phyloP scores from a whole-genome alignment of 345 rosid species.

The Mallotus nudiflorus region DNA sequence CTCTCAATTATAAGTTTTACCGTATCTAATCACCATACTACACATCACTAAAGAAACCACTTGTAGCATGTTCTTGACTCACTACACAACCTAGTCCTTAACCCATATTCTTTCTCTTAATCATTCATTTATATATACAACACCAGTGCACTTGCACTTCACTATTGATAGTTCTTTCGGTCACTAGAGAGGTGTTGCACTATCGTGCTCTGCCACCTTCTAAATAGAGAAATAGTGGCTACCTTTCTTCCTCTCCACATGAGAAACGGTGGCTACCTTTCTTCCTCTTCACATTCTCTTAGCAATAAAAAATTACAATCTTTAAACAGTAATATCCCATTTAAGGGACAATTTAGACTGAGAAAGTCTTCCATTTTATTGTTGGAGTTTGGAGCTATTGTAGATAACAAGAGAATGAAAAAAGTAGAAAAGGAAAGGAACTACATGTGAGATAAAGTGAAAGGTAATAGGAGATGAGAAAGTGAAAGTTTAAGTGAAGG shows the following conservation, averaged over 20 bases:
- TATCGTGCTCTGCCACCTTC: constrained; percentile 24
- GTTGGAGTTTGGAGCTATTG: constrained; percentile 48
- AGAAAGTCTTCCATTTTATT: not conserved
- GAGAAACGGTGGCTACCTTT: no score
- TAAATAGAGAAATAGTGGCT: constrained; percentile 20
- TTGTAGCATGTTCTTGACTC: constrained; percentile 67
- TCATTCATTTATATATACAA: not conserved
- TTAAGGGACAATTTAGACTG: constrained; percentile 11
- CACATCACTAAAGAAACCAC: constrained; percentile 65
- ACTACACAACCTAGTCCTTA: constrained; percentile 83
- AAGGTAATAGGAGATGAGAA: no score
- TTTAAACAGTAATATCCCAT: constrained; percentile 10
- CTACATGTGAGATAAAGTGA: no score
- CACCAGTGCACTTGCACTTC: no score
- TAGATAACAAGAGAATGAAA: no score
- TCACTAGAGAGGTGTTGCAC: constrained; percentile 19
- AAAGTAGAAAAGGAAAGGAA: no score
- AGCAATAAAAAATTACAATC: constrained; percentile 1
- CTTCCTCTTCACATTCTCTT: no score
- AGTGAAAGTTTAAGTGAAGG: no score
- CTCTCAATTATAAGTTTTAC: constrained; percentile 47
- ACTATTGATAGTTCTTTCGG: no score
- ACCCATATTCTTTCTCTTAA: constrained; percentile 52
- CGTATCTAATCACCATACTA: constrained; percentile 64
- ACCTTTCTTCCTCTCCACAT: not conserved